A percentile compares a stretch with the other conserved stretches of the same genome.
Evolutionary conservation across 768 basidiomycete species (phyloP).

Genomic region (Hydnum rufescens): DNA sequence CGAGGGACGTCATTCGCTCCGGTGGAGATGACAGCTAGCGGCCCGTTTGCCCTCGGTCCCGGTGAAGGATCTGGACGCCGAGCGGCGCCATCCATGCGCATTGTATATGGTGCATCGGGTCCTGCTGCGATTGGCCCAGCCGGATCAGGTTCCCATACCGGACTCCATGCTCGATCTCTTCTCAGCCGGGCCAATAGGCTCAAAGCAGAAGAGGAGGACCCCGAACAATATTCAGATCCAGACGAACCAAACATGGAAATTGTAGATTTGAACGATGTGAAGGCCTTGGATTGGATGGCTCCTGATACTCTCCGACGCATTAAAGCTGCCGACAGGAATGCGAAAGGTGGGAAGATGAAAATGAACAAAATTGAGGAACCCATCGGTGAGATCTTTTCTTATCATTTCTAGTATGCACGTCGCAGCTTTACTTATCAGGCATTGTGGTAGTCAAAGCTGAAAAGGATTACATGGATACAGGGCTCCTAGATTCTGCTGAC

Average conservation of each 20-base stretch:
- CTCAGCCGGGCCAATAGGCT: neutral
- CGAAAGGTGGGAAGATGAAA: constrained; percentile 20
- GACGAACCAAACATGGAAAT: constrained; percentile 78
- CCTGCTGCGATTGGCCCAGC: neutral
- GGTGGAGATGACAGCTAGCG: constrained; percentile 51
- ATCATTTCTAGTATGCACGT: constrained; percentile 16
- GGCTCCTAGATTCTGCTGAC: constrained; percentile 4
- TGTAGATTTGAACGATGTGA: constrained; percentile 60
- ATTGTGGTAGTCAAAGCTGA: neutral
- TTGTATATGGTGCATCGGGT: neutral
- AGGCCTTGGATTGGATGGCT: constrained; percentile 75
- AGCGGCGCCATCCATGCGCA: constrained; percentile 1
- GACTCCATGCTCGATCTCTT: neutral
- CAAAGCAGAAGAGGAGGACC: constrained; percentile 15
- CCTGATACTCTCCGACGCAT: constrained; percentile 50
- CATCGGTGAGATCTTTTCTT: constrained; percentile 20
- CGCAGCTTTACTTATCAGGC: neutral
- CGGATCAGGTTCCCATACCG: neutral
- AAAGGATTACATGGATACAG: constrained; percentile 5
- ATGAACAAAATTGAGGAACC: constrained; percentile 13
- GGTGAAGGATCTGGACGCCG: constrained; percentile 16
- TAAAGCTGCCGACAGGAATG: too few species aligned
- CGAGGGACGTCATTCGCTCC: neutral
- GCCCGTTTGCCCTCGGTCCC: constrained; percentile 76
- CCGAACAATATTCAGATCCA: constrained; percentile 64